Conservation (phyloP, 139 green algal genomes). For the Zygnema cylindricum region DNA sequence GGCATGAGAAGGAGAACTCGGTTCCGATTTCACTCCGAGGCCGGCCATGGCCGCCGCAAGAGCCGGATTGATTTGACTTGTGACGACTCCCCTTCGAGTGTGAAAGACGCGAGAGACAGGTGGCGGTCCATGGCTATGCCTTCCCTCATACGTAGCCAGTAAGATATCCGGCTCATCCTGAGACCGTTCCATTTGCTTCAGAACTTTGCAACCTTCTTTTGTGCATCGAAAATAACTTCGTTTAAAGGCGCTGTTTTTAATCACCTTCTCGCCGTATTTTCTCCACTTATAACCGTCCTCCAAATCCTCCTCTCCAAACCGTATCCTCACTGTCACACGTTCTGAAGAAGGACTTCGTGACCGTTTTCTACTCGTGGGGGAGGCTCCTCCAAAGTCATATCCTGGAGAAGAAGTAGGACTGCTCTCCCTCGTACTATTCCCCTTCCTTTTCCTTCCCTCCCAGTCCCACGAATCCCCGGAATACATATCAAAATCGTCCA, state of each 20-base stretch:
- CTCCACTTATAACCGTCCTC: conserved; percentile 84
- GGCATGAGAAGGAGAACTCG: neutral
- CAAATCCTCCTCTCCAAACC: conserved; percentile 23
- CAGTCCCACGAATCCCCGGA: neutral
- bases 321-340: neutral
- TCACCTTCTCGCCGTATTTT: conserved; percentile 96
- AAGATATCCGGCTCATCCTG: conserved; percentile 1
- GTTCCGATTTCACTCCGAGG: neutral
- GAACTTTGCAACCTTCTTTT: conserved; percentile 69
- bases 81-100: neutral
- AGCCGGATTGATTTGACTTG: neutral
- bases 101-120: neutral
- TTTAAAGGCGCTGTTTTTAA: conserved; percentile 87
- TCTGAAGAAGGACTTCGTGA: neutral
- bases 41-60: neutral
- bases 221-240: conserved; percentile 97
- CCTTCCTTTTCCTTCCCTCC: neutral
- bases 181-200: conserved; percentile 53
- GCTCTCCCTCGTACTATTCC: neutral
- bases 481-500: neutral
- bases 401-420: neutral
- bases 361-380: neutral
- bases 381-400: neutral
- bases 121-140: conserved; percentile 40
- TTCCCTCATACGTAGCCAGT: conserved; percentile 42